A percentile compares a stretch with the other conserved stretches of the same genome.
Conservation (phyloP, 2,329 filamentous ascomycete genomes). For the Cercospora brassicicola region DNA sequence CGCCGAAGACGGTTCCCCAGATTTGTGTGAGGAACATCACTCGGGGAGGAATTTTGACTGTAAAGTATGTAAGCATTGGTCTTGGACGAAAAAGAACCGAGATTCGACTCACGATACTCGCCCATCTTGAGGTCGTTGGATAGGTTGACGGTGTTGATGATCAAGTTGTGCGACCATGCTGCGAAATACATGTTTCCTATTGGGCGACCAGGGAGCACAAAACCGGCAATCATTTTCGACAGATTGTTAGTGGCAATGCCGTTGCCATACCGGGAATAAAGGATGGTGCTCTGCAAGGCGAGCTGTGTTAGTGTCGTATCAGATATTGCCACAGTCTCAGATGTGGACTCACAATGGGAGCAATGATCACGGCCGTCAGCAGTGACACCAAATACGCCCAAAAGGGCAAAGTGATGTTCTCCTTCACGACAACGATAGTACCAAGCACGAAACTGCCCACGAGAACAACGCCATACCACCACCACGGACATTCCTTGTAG, state of each 20-base stretch:
- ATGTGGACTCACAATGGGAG: constrained; percentile 45
- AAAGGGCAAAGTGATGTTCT: constrained; percentile 36
- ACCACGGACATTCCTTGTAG: constrained; percentile 53
- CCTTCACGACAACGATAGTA: constrained; percentile 35
- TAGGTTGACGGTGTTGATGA: constrained; percentile 52
- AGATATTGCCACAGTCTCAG: neutral
- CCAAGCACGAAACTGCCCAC: constrained; percentile 36
- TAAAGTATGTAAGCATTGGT: neutral
- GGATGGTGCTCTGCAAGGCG: constrained; percentile 45
- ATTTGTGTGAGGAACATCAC: constrained; percentile 59
- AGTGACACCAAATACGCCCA: constrained; percentile 39
- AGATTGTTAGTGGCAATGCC: constrained; percentile 61
- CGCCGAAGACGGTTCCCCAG: constrained; percentile 57
- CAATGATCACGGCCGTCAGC: constrained; percentile 41
- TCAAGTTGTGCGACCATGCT: constrained; percentile 60
- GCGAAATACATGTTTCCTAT: constrained; percentile 61
- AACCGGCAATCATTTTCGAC: constrained; percentile 58
- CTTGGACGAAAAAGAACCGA: neutral
- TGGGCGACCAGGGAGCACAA: constrained; percentile 53
- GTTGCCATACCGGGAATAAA: constrained; percentile 47
- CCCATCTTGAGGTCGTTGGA: constrained; percentile 59
- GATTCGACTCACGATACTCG: constrained; percentile 52
- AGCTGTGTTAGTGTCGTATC: neutral
- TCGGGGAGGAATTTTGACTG: constrained; percentile 54
- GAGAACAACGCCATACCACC: constrained; percentile 38